Percentiles rank a stretch among this genome's conserved stretches.
Conservation (phyloP, 2,329 filamentous ascomycete species). For the Fusarium chaquense region DNA sequence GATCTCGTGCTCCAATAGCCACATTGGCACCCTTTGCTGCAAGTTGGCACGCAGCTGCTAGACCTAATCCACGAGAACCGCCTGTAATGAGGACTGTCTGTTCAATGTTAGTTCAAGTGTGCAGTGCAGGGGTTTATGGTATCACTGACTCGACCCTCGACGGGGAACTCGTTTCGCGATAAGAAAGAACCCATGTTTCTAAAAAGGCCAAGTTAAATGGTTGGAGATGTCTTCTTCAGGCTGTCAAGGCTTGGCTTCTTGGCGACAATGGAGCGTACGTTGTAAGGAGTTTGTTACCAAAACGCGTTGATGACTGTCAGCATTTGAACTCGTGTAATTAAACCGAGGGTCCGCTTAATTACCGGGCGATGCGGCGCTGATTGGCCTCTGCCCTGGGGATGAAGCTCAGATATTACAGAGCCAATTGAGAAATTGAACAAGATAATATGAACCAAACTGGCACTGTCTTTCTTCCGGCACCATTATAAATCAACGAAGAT, state of each 20-base stretch:
- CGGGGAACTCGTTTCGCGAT: slow-evolving; percentile 23
- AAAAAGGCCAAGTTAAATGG: accelerated
- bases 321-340: slow-evolving; percentile 4
- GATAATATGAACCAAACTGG: neutral
- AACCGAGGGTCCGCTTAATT: neutral
- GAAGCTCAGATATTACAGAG: neutral
- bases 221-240: accelerated
- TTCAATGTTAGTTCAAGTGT: neutral
- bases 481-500: too few relatives aligned
- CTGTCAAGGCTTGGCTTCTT: neutral
- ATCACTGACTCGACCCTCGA: slow-evolving; percentile 11
- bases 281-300: neutral
- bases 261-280: neutral
- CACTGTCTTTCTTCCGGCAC: neutral
- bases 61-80: slow-evolving; percentile 29
- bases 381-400: neutral
- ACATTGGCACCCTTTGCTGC: slow-evolving; percentile 27
- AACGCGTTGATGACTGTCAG: slow-evolving; percentile 23
- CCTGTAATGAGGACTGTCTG: slow-evolving; percentile 35
- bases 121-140: accelerated
- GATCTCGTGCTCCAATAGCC: slow-evolving; percentile 22
- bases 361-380: neutral
- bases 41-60: slow-evolving; percentile 33
- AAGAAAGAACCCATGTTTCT: slow-evolving; percentile 14
- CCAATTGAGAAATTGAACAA: neutral